Conservation (phyloP, 2,329 filamentous ascomycete genomes). For the Fusarium scirpi region DNA sequence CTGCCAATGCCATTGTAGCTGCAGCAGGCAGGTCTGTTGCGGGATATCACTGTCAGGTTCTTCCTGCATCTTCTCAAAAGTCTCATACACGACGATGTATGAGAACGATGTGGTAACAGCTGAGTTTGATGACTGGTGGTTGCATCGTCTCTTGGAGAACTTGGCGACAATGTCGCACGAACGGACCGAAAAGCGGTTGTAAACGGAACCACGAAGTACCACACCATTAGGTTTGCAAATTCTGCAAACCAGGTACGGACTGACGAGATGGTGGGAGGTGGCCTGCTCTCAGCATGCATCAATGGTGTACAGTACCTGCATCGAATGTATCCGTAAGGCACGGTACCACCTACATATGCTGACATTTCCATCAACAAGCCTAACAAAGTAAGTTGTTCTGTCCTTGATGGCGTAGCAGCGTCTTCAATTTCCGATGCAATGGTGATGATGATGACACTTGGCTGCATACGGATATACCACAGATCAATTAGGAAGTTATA, state of each 20-base stretch:
- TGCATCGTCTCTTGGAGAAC: slow-evolving; percentile 7
- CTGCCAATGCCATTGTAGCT: not conserved
- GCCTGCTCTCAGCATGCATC: slow-evolving; percentile 2
- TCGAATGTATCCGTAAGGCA: slow-evolving; percentile 13
- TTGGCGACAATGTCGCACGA: slow-evolving; percentile 12
- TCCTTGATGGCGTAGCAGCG: slow-evolving; percentile 1
- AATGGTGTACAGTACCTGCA: slow-evolving; percentile 21
- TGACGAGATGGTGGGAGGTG: slow-evolving; percentile 17
- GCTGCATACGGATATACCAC: slow-evolving; percentile 7
- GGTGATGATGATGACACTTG: not conserved
- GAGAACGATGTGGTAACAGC: slow-evolving; percentile 1
- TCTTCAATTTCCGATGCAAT: not conserved
- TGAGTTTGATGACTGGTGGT: slow-evolving; percentile 2
- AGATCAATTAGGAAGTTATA: not conserved
- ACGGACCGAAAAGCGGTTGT: slow-evolving; percentile 13
- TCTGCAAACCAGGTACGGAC: slow-evolving; percentile 15
- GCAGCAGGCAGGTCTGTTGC: slow-evolving; percentile 3
- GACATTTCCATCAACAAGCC: not conserved
- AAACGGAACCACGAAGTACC: slow-evolving; percentile 25
- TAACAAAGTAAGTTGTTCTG: not conserved
- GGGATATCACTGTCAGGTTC: not conserved
- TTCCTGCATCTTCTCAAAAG: not conserved
- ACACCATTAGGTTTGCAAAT: slow-evolving; percentile 24
- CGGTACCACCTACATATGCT: slow-evolving; percentile 10
- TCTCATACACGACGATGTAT: not conserved